Base-by-base conservation (phyloP, 2,329 filamentous ascomycete genomes). In the Colletotrichum sp. region DNA sequence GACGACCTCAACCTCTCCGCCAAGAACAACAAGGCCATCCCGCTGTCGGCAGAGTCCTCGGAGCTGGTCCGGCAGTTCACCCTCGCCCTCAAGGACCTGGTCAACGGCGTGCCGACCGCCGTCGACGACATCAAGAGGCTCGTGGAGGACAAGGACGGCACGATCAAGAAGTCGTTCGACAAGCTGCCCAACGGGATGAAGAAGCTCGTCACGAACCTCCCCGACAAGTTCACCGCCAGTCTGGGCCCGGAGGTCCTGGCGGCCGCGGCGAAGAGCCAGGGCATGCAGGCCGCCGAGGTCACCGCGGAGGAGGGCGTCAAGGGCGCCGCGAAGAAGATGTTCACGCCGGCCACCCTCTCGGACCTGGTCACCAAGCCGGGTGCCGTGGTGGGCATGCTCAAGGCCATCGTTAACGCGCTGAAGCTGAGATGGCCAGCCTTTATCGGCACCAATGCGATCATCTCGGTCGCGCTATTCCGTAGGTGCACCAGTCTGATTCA, bases 31-130 rank as follows among this genome's bases (percentile, higher is more conserved):
- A 93, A 93, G 74, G 95, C 95, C 76, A 95, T 98, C 84, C 93
- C 93, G 15, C 90, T 98, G 73, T 95, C 94, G n/a, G 91, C 92
- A 75, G 96, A 98, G 80, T 96, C 95, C 0, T 93, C 95, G 77
- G 93, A 95, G 78, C 90, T 98, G 34, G 91, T 98, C 67, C 91
- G 92, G 70, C 92, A 93, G 77, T 99, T 99, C 88, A 98, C 95
- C 2, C 89, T 96, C 72, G 93, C 98, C 39, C 94, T 99, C 82
- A 97, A 96, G 82, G 97, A 99, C 83, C 91, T 98, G 18, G 92
- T 97, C 80, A 96, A 96, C 82, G 97, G 97, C 77, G 97, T 95
- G 3, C 97, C 97, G 5, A 98, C 96, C 1, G 97, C 97, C 4
- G 98, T 98, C 84, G 90, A 94, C 81, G 97, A 99, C 83, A 93